phyloP scores from a whole-genome alignment of 345 rosid genomes.

The Ceriops zippeliana region DNA sequence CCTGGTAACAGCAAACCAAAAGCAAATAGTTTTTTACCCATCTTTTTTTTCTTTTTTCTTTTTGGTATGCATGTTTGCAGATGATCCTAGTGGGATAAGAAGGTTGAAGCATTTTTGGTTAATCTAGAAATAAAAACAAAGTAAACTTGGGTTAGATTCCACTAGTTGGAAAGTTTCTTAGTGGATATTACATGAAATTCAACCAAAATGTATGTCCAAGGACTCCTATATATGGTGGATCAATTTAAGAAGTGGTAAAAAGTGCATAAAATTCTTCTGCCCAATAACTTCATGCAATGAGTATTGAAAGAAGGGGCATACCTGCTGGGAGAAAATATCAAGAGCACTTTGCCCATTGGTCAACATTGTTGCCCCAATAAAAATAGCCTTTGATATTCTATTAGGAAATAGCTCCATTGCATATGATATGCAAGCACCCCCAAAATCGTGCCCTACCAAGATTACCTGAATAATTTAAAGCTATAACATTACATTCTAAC shows the following conservation, averaged over 20 bases:
- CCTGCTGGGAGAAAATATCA: slow-evolving; percentile 75
- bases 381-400: slow-evolving; percentile 70
- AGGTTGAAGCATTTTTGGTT: neutral
- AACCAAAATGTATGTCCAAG: too few relatives aligned
- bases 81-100: neutral
- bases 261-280: neutral
- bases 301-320: slow-evolving; percentile 19
- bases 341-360: slow-evolving; percentile 66
- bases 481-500: neutral
- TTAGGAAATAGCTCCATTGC: slow-evolving; percentile 83
- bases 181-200: too few relatives aligned
- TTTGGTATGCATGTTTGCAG: neutral
- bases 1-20: neutral
- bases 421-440: slow-evolving; percentile 82
- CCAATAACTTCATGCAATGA: neutral
- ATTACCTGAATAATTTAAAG: slow-evolving; percentile 56
- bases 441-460: slow-evolving; percentile 93
- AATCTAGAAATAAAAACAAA: neutral
- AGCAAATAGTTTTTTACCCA: neutral
- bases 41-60: neutral
- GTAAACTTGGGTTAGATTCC: neutral
- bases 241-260: too few relatives aligned
- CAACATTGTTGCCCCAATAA: slow-evolving; percentile 80
- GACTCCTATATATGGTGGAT: neutral
- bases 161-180: too few relatives aligned